Base-by-base conservation (phyloP, 208 protist genomes). In the Willaertia magna region DNA sequence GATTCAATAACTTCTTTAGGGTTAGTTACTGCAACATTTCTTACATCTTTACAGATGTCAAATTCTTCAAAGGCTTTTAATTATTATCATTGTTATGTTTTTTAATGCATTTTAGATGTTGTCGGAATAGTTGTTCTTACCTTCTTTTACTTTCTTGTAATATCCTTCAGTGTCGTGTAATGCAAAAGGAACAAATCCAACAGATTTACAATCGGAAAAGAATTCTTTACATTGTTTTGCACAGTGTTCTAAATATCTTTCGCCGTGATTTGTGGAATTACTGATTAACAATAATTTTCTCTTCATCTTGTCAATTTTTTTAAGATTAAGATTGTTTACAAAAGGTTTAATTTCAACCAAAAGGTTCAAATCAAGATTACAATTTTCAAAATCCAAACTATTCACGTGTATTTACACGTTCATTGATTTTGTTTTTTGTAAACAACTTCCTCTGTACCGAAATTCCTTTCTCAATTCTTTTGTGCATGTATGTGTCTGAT, bases 171-270 rank as follows among this genome's bases (percentile, higher is more conserved):
- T 42, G n/a, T 87, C 85, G 26, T 4, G 2, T 12, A 87, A 83
- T 4, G 85, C 85, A 49, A 22, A 87, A 2, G 85, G 85, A 26
- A 87, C 79, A 87, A 87, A 87, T 12, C 52, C 6, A 40, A 87
- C n/a, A 26, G 39, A 42, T 49, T 30, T 86, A 40, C 18, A 22
- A 7, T 11, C 18, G 74, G 44, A n/a, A 44, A n/a, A 87, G 42
- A 30, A 87, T 18, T 30, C 18, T 46, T 16, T 49, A 6, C 48
- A 87, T 85, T 42, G 40, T 49, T 12, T 84, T 20, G 79, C 30
- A 46, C 85, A 87, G 67, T 87, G 82, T 42, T 87, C 85, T 47
- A 87, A 51, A 82, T 87, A 87, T 22, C 75, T 75, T 34, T 12
- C 34, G 4, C 84, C 84, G 85, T 18, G 12, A 34, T 51, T 39